Base-by-base conservation (phyloP, 1,284 basidiomycete species). In the Puccinia triticina region DNA sequence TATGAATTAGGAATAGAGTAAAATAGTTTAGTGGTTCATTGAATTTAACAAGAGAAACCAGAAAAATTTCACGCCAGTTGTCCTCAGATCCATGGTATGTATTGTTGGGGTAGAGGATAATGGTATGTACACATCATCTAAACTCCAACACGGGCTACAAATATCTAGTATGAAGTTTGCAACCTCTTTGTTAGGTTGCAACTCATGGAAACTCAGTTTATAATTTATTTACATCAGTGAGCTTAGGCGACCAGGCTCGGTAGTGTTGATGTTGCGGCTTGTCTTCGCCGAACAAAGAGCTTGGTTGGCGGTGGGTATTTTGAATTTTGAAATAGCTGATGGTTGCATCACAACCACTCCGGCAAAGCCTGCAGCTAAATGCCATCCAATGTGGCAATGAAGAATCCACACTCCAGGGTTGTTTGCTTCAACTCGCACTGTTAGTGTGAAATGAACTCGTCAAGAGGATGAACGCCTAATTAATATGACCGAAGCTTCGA, bases 341-440 rank as follows among this genome's bases (percentile, higher is more conserved):
- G 85, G 85, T 76, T 85, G 85, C 55, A 85, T 83, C 32, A 83
- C 84, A 5, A 85, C 83, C 23, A 85, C 84, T 0, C 84, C 85
- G 82, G 85, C 85, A 82, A 85, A 79, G 1, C 85, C 85, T 18
- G 84, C 83, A 0, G 83, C 84, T 8, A 85, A 71, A 67, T 85
- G 85, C 83, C 84, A 84, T 23, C 84, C 84, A n/a, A 85, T 84
- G 67, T 85, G 85, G 61, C 85, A 85, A 78, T 85, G 85, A 18
- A 85, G 3, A 11, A 85, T 83, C 50, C 82, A 77, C 40, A 77
- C 55, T 29, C 77, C 78, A 29, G 69, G 66, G 55, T 81, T 81
- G 34, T 59, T 34, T 26, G 69, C 69, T 46, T 73, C 66, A 26
- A 81, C 78, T 73, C 78, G 67, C 53, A 81, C 78, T 81, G 21